Conservation (phyloP, 768 basidiomycete genomes). For the Thelephora ganbajun region DNA sequence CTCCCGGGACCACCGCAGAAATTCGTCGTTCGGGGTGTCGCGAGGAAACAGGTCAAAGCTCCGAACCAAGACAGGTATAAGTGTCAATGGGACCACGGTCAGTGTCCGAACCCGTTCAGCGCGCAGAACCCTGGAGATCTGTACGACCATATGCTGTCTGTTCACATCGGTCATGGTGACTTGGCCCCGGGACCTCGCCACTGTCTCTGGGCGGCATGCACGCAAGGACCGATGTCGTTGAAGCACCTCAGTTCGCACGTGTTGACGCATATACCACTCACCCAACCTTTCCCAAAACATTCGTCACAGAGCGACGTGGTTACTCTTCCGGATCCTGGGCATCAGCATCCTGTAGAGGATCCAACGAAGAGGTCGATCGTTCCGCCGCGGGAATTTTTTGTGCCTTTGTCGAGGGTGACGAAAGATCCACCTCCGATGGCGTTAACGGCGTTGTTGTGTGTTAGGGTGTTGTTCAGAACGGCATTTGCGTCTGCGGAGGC, state of each 20-base stretch:
- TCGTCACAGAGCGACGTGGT: constrained; percentile 64
- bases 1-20: constrained; percentile 54
- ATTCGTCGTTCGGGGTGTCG: constrained; percentile 84
- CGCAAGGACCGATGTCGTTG: constrained; percentile 30
- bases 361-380: constrained; percentile 62
- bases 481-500: constrained; percentile 61
- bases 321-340: constrained; percentile 43
- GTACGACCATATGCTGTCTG: constrained; percentile 58
- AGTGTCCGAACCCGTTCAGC: constrained; percentile 35
- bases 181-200: constrained; percentile 23
- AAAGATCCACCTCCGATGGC: constrained; percentile 59
- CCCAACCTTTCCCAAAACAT: constrained; percentile 40
- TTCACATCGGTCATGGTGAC: constrained; percentile 32
- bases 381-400: constrained; percentile 47
- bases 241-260: constrained; percentile 48
- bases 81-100: constrained; percentile 63
- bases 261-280: constrained; percentile 60
- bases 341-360: constrained; percentile 39
- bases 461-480: constrained; percentile 72
- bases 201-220: constrained; percentile 68
- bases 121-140: constrained; percentile 37
- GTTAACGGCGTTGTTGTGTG: constrained; percentile 67
- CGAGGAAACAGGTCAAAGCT: constrained; percentile 44
- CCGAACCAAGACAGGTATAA: constrained; percentile 44
- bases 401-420: constrained; percentile 44